phyloP scores from a whole-genome alignment of 352 stramenopile genomes.

The Globisporangium abappressorium region DNA sequence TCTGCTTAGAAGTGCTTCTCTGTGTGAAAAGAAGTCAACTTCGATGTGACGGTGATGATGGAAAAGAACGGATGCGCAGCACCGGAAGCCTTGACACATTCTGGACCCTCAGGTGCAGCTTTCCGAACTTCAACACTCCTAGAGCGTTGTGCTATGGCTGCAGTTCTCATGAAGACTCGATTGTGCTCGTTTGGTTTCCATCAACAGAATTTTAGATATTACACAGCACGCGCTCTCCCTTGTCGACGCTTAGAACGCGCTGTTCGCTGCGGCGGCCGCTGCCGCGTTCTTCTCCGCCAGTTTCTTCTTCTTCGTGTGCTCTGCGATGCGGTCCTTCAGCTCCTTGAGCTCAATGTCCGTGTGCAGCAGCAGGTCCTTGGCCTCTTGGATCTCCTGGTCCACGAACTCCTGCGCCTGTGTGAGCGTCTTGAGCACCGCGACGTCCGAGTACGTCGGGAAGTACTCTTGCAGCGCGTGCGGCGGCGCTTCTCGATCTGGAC shows the following conservation, averaged over 20 bases:
- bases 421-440: conserved; percentile 84
- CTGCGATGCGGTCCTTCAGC: conserved; percentile 66
- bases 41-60: too few relatives aligned
- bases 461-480: conserved; percentile 77
- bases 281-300: conserved; percentile 49
- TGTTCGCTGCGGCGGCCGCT: conserved; percentile 5
- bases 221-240: not conserved
- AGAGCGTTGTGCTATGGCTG: not conserved
- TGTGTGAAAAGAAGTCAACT: too few relatives aligned
- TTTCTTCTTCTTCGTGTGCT: conserved; percentile 80
- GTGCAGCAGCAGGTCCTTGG: conserved; percentile 66
- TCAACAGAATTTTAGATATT: not conserved
- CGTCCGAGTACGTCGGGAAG: conserved; percentile 87
- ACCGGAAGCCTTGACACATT: not conserved
- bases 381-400: conserved; percentile 64
- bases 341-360: conserved; percentile 73
- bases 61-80: not conserved
- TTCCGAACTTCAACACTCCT: not conserved
- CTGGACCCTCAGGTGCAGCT: not conserved
- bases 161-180: not conserved
- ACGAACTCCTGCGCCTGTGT: conserved; percentile 80
- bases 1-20: too few relatives aligned
- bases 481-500: conserved; percentile 62
- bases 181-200: not conserved
- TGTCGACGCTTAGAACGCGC: not conserved